Evolutionary conservation across 352 stramenopile species (phyloP).

Genomic region (Achlya hypogyna): DNA sequence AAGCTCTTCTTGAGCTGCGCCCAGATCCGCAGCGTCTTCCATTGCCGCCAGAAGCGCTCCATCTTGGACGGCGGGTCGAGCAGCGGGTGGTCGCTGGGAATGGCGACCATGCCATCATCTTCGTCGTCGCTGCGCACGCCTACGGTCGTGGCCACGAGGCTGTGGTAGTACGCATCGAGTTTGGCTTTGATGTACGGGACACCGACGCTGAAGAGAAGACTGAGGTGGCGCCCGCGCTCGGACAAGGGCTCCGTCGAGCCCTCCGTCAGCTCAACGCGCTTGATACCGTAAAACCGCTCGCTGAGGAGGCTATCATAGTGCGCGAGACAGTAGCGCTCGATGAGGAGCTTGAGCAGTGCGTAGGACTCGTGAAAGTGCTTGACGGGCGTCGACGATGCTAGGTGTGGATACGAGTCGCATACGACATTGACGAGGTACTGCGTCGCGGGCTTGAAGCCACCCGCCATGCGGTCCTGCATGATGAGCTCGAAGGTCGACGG

Average conservation of each 20-base stretch:
- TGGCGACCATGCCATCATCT: not conserved
- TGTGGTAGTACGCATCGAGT: conserved; percentile 18
- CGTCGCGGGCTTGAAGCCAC: conserved; percentile 58
- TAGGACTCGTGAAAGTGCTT: conserved; percentile 73
- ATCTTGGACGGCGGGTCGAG: not conserved
- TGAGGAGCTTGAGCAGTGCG: conserved; percentile 41
- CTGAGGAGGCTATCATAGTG: conserved; percentile 67
- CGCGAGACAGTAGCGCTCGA: conserved; percentile 67
- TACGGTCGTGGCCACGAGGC: not conserved
- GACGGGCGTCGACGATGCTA: conserved; percentile 43
- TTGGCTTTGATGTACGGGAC: conserved; percentile 19
- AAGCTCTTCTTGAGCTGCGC: conserved; percentile 46
- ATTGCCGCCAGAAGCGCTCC: conserved; percentile 32
- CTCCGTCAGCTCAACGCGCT: conserved; percentile 35
- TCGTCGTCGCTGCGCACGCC: not conserved
- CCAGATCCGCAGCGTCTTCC: conserved; percentile 42
- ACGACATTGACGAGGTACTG: conserved; percentile 66
- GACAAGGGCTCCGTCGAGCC: conserved; percentile 4
- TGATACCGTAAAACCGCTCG: conserved; percentile 83
- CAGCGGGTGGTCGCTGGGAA: not conserved
- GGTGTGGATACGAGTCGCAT: conserved; percentile 61
- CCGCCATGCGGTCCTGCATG: conserved; percentile 81
- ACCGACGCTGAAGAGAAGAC: conserved; percentile 4
- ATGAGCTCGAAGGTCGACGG: conserved; percentile 81
- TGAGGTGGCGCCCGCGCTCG: not conserved